These are phyloP conservation scores for Plantago coronopus DNA, from an alignment of 305 asterid species.

Conservation along the genomic window DNA sequence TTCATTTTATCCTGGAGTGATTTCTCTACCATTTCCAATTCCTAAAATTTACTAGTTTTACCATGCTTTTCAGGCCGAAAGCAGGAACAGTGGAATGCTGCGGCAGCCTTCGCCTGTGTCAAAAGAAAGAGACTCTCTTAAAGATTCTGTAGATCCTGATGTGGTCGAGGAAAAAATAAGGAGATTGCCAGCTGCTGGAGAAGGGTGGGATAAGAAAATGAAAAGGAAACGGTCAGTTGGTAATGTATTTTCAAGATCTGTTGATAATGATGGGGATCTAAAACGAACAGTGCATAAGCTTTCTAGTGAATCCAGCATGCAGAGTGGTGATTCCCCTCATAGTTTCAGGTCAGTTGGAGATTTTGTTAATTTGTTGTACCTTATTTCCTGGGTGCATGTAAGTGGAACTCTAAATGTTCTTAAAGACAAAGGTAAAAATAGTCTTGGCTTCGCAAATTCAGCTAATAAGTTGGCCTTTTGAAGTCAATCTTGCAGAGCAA, in stretches of 20 bases:
- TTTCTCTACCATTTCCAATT: slow-evolving; percentile 10
- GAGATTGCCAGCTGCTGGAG: slow-evolving; percentile 89
- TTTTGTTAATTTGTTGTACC: slow-evolving; percentile 12
- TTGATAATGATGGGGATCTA: slow-evolving; percentile 64
- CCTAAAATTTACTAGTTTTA: slow-evolving; percentile 10
- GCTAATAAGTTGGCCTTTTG: background rate
- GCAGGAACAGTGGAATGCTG: slow-evolving; percentile 51
- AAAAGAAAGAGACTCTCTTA: slow-evolving; percentile 71
- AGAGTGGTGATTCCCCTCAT: slow-evolving; percentile 56
- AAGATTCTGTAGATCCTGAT: slow-evolving; percentile 62
- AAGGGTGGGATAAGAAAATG: slow-evolving; percentile 96
- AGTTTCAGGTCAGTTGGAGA: slow-evolving; percentile 52
- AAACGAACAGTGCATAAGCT: slow-evolving; percentile 66
- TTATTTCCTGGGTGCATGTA: slow-evolving; percentile 13
- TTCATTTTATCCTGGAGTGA: slow-evolving; percentile 1
- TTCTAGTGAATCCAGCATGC: slow-evolving; percentile 61
- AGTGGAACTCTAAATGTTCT: background rate
- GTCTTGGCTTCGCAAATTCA: too few relatives aligned
- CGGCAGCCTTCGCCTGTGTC: slow-evolving; percentile 58
- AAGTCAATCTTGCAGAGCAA: slow-evolving; percentile 4
- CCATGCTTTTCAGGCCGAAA: slow-evolving; percentile 58
- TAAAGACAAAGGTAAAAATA: background rate
- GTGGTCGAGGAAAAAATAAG: slow-evolving; percentile 74
- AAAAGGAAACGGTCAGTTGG: slow-evolving; percentile 97
- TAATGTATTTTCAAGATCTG: slow-evolving; percentile 62